Evolutionary conservation across 2,329 filamentous ascomycete genomes (phyloP).

Genomic region (Zasmidium citrigriseum): DNA sequence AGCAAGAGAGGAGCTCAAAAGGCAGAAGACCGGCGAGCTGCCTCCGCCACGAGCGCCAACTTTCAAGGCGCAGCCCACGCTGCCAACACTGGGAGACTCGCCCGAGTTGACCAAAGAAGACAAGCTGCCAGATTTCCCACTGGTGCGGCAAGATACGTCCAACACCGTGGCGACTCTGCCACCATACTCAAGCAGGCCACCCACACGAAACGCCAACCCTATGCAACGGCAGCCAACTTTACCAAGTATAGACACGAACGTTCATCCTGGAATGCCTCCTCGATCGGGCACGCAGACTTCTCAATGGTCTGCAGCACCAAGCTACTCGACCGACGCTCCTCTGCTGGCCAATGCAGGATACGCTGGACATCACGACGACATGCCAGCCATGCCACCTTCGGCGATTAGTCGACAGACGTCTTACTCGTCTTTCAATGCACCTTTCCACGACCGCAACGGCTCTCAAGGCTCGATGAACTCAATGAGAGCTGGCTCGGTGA

Average conservation of each 20-base stretch:
- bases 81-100: slow-evolving; percentile 63
- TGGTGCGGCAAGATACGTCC: slow-evolving; percentile 37
- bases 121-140: slow-evolving; percentile 38
- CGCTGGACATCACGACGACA: slow-evolving; percentile 23
- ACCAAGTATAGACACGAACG: slow-evolving; percentile 42
- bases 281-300: slow-evolving; percentile 58
- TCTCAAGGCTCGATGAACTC: slow-evolving; percentile 19
- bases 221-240: slow-evolving; percentile 39
- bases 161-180: slow-evolving; percentile 45
- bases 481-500: slow-evolving; percentile 10
- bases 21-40: slow-evolving; percentile 32
- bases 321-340: slow-evolving; percentile 65
- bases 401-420: slow-evolving; percentile 26
- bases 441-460: slow-evolving; percentile 21
- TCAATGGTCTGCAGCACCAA: slow-evolving; percentile 49
- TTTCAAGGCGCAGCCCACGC: slow-evolving; percentile 58
- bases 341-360: slow-evolving; percentile 61
- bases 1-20: slow-evolving; percentile 54
- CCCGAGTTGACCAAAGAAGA: slow-evolving; percentile 55
- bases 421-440: slow-evolving; percentile 24
- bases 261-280: slow-evolving; percentile 38
- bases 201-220: slow-evolving; percentile 47
- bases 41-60: slow-evolving; percentile 13
- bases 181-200: slow-evolving; percentile 54
- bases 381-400: slow-evolving; percentile 25